phyloP scores from a whole-genome alignment of 371 early-diverging fungal species.

The Batrachochytrium dendrobatidis region DNA sequence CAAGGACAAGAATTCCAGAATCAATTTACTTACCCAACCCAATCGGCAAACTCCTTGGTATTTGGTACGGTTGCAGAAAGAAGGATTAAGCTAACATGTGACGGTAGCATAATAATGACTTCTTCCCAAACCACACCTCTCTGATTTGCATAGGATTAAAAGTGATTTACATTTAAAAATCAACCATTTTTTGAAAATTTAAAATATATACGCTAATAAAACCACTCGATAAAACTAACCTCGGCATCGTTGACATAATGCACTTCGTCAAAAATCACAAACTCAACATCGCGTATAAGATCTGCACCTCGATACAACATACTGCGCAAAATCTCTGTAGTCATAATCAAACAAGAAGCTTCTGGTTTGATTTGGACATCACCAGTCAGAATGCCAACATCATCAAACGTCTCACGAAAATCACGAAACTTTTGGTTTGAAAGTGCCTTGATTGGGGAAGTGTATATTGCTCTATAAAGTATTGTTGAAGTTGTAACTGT shows the following conservation, averaged over 20 bases:
- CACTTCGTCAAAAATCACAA: conserved; percentile 99
- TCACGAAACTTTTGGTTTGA: conserved; percentile 99
- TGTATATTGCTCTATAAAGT: conserved; percentile 81
- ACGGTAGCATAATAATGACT: conserved; percentile 98
- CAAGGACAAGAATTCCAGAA: neutral
- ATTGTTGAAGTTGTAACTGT: neutral
- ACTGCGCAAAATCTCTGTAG: conserved; percentile 97
- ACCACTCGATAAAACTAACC: conserved; percentile 24
- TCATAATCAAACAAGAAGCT: conserved; percentile 97
- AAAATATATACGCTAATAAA: too few relatives aligned
- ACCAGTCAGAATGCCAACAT: conserved; percentile 97
- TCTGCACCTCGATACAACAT: conserved; percentile 98
- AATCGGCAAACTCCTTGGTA: conserved; percentile 97
- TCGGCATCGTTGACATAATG: conserved; percentile 99
- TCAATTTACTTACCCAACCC: conserved; percentile 78
- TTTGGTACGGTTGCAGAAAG: conserved; percentile 99
- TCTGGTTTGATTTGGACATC: conserved; percentile 97
- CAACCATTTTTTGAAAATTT: too few relatives aligned
- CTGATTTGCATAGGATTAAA: conserved; percentile 28
- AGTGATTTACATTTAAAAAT: too few relatives aligned
- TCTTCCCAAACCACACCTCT: conserved; percentile 99
- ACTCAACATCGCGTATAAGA: conserved; percentile 95
- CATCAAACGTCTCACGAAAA: conserved; percentile 85
- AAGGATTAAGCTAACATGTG: conserved; percentile 87
- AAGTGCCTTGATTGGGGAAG: conserved; percentile 98